phyloP scores from a whole-genome alignment of 495 filamentous ascomycete species.

The Penicillium coprophilum region DNA sequence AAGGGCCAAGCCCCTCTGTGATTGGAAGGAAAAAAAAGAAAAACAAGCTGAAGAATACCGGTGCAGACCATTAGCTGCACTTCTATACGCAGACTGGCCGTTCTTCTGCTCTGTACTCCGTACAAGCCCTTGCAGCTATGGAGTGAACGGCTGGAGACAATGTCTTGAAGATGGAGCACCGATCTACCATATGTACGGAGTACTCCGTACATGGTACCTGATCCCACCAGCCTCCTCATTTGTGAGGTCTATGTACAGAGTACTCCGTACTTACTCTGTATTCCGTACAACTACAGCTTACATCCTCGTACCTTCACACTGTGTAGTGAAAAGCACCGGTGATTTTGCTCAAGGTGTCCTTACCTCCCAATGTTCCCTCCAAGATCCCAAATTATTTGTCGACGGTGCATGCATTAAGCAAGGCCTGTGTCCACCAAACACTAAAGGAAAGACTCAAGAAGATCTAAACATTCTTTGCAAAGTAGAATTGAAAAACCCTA shows the following conservation, averaged over 20 bases:
- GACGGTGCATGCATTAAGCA: slow-evolving; percentile 27
- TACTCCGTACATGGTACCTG: background rate
- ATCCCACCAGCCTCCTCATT: slow-evolving; percentile 9
- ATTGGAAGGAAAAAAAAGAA: background rate
- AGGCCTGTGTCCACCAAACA: slow-evolving; percentile 18
- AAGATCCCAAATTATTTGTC: slow-evolving; percentile 5
- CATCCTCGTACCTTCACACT: background rate
- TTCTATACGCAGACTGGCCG: slow-evolving; percentile 5
- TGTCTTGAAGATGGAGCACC: slow-evolving; percentile 1
- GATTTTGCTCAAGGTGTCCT: background rate
- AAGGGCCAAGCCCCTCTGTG: background rate
- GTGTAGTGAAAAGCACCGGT: background rate
- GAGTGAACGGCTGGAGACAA: slow-evolving; percentile 7
- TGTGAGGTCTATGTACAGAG: background rate
- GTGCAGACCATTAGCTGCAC: slow-evolving; percentile 2
- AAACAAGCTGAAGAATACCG: background rate
- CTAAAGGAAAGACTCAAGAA: slow-evolving; percentile 25
- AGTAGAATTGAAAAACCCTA: background rate
- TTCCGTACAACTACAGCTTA: background rate
- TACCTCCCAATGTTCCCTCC: slow-evolving; percentile 4
- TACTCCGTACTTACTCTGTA: background rate
- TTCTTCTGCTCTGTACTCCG: background rate
- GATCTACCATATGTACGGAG: slow-evolving; percentile 8
- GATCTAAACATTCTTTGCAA: slow-evolving; percentile 24
- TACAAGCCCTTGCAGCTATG: slow-evolving; percentile 12